Percentiles rank a stretch among this genome's conserved stretches.
phyloP scores from a whole-genome alignment of 2,329 filamentous ascomycete genomes.

The Penicillium hordei region DNA sequence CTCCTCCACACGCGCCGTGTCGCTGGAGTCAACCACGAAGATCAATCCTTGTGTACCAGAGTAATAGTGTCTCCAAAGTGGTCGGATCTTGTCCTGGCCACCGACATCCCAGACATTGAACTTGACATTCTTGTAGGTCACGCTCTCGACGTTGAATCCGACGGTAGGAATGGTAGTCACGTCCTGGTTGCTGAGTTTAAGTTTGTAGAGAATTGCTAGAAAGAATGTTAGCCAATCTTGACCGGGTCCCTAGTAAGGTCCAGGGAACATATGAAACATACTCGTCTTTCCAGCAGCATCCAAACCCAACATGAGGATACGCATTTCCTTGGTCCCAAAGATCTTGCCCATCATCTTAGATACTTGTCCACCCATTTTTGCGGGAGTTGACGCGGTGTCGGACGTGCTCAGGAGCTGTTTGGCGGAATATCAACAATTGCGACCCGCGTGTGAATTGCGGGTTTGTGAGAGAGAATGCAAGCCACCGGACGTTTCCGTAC shows the following conservation, averaged over 20 bases:
- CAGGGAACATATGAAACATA: conserved; percentile 44
- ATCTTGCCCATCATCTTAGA: conserved; percentile 98
- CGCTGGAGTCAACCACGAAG: conserved; percentile 96
- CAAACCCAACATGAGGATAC: conserved; percentile 94
- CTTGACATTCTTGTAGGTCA: conserved; percentile 99
- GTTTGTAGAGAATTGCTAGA: conserved; percentile 90
- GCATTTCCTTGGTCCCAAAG: conserved; percentile 99
- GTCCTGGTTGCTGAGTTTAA: conserved; percentile 90
- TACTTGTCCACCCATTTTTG: conserved; percentile 84
- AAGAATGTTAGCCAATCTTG: conserved; percentile 3
- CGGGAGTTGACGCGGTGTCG: conserved; percentile 11
- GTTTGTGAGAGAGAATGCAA: background rate
- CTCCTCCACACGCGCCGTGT: conserved; percentile 87
- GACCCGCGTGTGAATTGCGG: conserved; percentile 3
- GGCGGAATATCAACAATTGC: conserved; percentile 9
- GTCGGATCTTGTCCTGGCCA: conserved; percentile 97
- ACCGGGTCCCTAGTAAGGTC: background rate
- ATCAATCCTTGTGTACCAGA: conserved; percentile 94
- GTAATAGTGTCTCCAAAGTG: conserved; percentile 97
- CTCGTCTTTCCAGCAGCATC: conserved; percentile 98
- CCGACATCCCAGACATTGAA: conserved; percentile 99
- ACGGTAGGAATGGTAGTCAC: conserved; percentile 98
- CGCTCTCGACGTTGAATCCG: conserved; percentile 98
- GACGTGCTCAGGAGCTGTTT: conserved; percentile 7
- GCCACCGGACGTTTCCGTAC: background rate